Evolutionary conservation across 2,329 filamentous ascomycete species (phyloP).

Genomic region (Stylonectria norvegica): DNA sequence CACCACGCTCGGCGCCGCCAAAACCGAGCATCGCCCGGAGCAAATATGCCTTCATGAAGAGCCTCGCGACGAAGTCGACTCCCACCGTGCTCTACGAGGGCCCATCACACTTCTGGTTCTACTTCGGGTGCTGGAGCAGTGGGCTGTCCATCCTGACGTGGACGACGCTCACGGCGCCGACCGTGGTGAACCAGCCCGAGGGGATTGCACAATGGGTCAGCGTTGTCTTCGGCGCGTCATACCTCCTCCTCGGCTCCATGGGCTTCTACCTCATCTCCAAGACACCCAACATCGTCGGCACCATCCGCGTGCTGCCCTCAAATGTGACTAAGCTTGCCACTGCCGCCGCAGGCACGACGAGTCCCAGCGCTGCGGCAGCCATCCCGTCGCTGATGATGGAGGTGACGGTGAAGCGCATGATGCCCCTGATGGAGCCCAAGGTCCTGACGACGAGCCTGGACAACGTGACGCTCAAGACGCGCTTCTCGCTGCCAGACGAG

Average conservation of each 20-base stretch:
- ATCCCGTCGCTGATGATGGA: conserved; percentile 51
- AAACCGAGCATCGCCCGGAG: conserved; percentile 21
- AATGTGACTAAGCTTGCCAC: conserved; percentile 17
- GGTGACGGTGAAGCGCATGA: conserved; percentile 46
- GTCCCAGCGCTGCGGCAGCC: conserved; percentile 12
- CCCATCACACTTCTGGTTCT: conserved; percentile 61
- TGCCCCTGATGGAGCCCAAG: conserved; percentile 47
- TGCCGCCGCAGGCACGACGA: conserved; percentile 11
- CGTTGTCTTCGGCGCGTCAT: conserved; percentile 54
- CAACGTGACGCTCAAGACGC: conserved; percentile 34
- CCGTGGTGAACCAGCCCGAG: conserved; percentile 38
- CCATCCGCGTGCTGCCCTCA: conserved; percentile 53
- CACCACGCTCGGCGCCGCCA: conserved; percentile 10
- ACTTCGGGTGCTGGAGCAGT: conserved; percentile 56
- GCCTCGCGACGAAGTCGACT: conserved; percentile 52
- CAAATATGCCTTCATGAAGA: conserved; percentile 48
- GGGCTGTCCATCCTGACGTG: conserved; percentile 41
- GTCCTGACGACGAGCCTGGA: conserved; percentile 37
- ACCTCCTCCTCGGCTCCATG: conserved; percentile 56
- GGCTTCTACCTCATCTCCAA: conserved; percentile 59
- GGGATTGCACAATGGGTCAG: conserved; percentile 56
- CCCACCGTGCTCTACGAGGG: conserved; percentile 62
- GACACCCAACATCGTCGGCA: conserved; percentile 55
- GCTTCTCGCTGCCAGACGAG: conserved; percentile 38
- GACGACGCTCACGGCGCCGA: conserved; percentile 34